These are phyloP conservation scores for Hypoxylon cercidicola DNA, from an alignment of 495 filamentous ascomycete species.

Conservation along the genomic window DNA sequence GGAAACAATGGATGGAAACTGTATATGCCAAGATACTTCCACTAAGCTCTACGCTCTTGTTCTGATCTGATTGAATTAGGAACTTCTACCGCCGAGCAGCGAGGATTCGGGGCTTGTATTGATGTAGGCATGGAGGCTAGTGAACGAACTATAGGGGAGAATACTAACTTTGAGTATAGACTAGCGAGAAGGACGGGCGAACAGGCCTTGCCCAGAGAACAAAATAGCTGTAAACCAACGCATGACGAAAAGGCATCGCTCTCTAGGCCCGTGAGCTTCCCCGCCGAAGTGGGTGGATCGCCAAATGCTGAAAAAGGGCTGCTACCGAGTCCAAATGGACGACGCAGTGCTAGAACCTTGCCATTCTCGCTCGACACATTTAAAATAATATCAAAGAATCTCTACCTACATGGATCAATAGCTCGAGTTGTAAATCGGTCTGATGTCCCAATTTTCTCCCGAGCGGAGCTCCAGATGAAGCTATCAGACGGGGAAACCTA, in stretches of 20 bases:
- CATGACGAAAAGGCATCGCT: not conserved
- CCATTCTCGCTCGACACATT: conserved; percentile 27
- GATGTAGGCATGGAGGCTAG: conserved; percentile 14
- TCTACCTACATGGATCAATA: conserved; percentile 33
- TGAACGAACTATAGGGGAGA: not conserved
- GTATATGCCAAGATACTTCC: not conserved
- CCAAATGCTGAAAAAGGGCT: not conserved
- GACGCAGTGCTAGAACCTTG: conserved; percentile 15
- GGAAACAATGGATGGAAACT: conserved; percentile 6
- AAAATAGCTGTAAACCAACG: not conserved
- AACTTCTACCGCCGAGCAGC: conserved; percentile 2
- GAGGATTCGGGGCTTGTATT: conserved; percentile 5
- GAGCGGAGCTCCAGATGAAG: conserved; percentile 18
- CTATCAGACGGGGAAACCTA: conserved; percentile 1
- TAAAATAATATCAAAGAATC: conserved; percentile 17
- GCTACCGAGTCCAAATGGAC: not conserved
- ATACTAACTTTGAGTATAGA: conserved; percentile 6
- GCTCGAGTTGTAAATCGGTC: conserved; percentile 30
- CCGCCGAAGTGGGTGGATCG: not conserved
- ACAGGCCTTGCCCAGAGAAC: not conserved
- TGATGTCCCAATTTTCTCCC: conserved; percentile 35
- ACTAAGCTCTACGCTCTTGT: not conserved
- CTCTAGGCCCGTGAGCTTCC: not conserved
- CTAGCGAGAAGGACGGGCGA: conserved; percentile 17
- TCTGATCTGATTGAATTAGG: conserved; percentile 14